Evolutionary conservation across 2,329 filamentous ascomycete species (phyloP).

Genomic region (Eutypella sp.): DNA sequence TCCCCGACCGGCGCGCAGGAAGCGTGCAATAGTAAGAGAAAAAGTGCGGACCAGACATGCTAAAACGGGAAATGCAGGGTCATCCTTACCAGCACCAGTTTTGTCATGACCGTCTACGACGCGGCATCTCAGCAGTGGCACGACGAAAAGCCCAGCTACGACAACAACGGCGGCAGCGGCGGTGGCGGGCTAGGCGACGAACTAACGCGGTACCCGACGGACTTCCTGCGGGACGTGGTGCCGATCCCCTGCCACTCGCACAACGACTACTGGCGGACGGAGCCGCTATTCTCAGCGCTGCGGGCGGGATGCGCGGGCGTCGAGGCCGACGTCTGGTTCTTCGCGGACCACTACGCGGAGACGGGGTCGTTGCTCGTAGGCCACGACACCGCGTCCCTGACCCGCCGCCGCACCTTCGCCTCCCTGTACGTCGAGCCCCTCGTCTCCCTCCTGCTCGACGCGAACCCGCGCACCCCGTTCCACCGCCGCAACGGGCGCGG

Average conservation of each 20-base stretch:
- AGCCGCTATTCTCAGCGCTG: slow-evolving; percentile 59
- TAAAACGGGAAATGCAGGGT: too few species aligned
- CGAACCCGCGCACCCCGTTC: slow-evolving; percentile 46
- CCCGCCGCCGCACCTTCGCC: slow-evolving; percentile 51
- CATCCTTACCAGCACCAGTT: too few species aligned
- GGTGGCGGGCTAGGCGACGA: slow-evolving; percentile 26
- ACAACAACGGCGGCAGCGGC: too few species aligned
- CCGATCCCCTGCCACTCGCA: slow-evolving; percentile 61
- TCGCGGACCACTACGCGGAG: slow-evolving; percentile 33
- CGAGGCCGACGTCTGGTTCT: slow-evolving; percentile 66
- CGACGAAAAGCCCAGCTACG: too few species aligned
- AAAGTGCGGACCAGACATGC: too few species aligned
- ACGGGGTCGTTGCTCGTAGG: slow-evolving; percentile 54
- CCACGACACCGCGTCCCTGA: slow-evolving; percentile 52
- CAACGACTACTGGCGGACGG: slow-evolving; percentile 65
- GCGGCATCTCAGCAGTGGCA: too few species aligned
- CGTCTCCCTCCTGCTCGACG: slow-evolving; percentile 48
- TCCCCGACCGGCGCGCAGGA: too few species aligned
- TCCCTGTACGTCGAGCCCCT: slow-evolving; percentile 63
- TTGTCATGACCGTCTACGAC: too few species aligned
- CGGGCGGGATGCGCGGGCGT: slow-evolving; percentile 56
- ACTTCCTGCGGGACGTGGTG: slow-evolving; percentile 48
- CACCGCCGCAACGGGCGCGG: slow-evolving; percentile 14
- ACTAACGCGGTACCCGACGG: slow-evolving; percentile 42
- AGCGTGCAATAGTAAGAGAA: too few species aligned